Evolutionary conservation across 192 early-diverging fungal species (phyloP).

Genomic region (Funneliformis geosporum): DNA sequence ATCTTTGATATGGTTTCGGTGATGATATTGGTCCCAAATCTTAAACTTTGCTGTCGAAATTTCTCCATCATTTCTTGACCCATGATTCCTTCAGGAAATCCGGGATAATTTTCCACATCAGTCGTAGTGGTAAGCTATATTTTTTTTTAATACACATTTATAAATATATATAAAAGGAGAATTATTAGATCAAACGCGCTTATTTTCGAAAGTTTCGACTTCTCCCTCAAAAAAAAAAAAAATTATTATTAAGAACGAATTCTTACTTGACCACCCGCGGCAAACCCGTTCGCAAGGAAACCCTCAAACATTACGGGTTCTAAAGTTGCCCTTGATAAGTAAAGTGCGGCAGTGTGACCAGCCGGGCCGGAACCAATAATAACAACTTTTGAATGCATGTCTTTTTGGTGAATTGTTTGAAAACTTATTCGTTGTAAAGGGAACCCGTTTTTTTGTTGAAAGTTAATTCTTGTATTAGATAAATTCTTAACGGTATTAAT

Average conservation of each 20-base stretch:
- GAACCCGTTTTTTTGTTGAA: neutral
- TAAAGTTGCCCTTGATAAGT: slow-evolving; percentile 92
- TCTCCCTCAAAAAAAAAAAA: neutral
- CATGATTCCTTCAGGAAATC: slow-evolving; percentile 90
- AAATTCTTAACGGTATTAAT: neutral
- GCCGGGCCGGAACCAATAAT: slow-evolving; percentile 95
- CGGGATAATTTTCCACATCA: slow-evolving; percentile 95
- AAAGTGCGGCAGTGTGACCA: slow-evolving; percentile 97
- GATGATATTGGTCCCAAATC: slow-evolving; percentile 83
- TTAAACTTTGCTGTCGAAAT: slow-evolving; percentile 82
- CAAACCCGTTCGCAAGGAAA: slow-evolving; percentile 87
- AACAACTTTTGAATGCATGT: slow-evolving; percentile 56
- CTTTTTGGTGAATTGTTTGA: neutral
- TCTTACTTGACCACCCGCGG: slow-evolving; percentile 52
- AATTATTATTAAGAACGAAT: neutral
- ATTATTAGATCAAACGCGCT: neutral
- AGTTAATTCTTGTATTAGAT: neutral
- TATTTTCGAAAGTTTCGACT: neutral
- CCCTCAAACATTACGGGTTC: slow-evolving; percentile 95
- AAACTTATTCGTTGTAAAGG: neutral
- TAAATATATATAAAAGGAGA: neutral
- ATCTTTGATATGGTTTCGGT: slow-evolving; percentile 90
- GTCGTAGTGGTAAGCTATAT: slow-evolving; percentile 91
- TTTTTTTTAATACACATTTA: slow-evolving; percentile 30
- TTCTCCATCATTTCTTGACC: slow-evolving; percentile 87